Base-by-base conservation (phyloP, 2,329 filamentous ascomycete species). In the Sclerotinia trifoliorum region DNA sequence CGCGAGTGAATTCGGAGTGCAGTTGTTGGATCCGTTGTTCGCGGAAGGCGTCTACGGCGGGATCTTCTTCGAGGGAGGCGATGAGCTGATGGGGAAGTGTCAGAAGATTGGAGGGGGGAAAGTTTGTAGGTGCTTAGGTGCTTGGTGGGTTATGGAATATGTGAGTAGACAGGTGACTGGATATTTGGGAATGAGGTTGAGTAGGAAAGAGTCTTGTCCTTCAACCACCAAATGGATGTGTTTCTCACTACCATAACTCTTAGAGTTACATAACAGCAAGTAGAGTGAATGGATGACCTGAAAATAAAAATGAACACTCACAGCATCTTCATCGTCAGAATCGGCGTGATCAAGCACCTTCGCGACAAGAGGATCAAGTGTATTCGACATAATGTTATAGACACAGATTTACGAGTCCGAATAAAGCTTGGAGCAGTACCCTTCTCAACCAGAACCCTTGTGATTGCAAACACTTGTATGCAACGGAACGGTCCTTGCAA, bases 1-100 rank as follows among this genome's bases (percentile, higher is more conserved):
- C 83, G 55, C 82, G 81, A 51, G 81, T 77, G 70, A 85, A 81
- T 74, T 87, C 85, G 52, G 81, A 79, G 74, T 87, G 84, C 19
- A 88, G 79, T 74, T 87, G 84, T 71, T 87, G 83, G 65, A 87
- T 80, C 49, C 85, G 80, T 72, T 83, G 81, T 74, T 87, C 85
- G 67, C 85, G 83, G 72, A 86, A 82, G 46, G 82, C 84, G 72
- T 84, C 81, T 44, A 87, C 75, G 7, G 82, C 81, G 10, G 78
- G 78, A 68, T 85, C 83, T 71, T 86, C 83, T 63, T 82, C 82
- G 55, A 87, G 81, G 68, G 83, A 82, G 21, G 83, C 84, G 67
- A 87, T 84, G 62, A 88, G 81, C 46, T 83, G 83, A 76, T 86
- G n/a, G 5, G 5, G 29, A 3, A 7, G 8, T 51, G 60, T 63